Evolutionary conservation across 345 rosid genomes (phyloP), one percentile per base, ranked within the genome.

Genomic region (Arabidopsis arenosa): DNA sequence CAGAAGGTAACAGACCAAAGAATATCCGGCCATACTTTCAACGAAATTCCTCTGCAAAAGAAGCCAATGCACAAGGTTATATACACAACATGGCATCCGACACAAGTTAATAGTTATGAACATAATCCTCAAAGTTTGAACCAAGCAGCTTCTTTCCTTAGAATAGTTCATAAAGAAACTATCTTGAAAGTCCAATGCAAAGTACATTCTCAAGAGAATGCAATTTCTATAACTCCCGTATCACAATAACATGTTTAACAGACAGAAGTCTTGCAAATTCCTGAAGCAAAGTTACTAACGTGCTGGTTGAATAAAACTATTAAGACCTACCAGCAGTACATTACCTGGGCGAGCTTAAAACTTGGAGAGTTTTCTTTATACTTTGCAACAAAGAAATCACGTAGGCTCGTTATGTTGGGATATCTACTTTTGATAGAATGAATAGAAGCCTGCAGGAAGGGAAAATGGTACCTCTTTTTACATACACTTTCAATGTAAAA

Each of bases 1-100:
- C 55, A 96, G 89, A 66, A 96, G 93, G 84, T 96, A 96, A 88
- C 98, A 96, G 70, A 96, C 98, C 53, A 96, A 84, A 51, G 98
- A 96, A 86, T 93, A 96, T 77, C 99, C 99, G 53, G 97, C 99
- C 99, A 96, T 91, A 84, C 99, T 93, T 82, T 93, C 99, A 40
- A 96, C 98, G 81, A 93, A 96, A 82, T 91, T 96, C 83, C 99
- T 93, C 99, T 96, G 93, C 77, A 83, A 70, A 57, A 70, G 55
- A 73, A 76, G 41, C 73, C 69, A 66, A 40, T 30, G 52, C 6
- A 8, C 5, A 63, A 63, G 18, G 53, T 70, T 57, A 63, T 15
- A 71, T 9, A 70, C 26, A 76, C 56, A 47, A 61, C 26, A 35
- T 43, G 23, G 43, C 41, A 49, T 47, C 18, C 21, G 3, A 47